phyloP scores from a whole-genome alignment of 331 rosid genomes.

The Prunus yedoensis region DNA sequence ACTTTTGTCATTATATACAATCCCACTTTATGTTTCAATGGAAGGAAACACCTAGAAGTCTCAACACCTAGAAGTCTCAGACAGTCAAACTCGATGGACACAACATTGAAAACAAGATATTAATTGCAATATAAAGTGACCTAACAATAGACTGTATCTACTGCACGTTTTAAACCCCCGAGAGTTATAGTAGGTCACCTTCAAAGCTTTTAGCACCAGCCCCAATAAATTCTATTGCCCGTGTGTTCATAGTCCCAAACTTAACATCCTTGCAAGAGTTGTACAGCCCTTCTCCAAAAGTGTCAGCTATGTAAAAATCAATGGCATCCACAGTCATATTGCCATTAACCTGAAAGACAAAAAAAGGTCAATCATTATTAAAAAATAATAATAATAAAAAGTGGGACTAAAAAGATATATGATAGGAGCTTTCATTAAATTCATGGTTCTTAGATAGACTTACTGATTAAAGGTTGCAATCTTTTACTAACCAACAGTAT shows the following conservation, averaged over 20 bases:
- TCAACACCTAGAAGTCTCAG: background rate
- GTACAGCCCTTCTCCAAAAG: slow-evolving; percentile 75
- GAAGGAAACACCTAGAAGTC: background rate
- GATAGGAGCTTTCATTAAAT: background rate
- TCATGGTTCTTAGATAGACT: background rate
- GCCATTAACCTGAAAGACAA: slow-evolving; percentile 54
- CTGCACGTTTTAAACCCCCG: slow-evolving; percentile 20
- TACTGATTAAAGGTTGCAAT: background rate
- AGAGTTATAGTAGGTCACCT: slow-evolving; percentile 47
- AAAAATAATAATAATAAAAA: no score
- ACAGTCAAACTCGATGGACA: background rate
- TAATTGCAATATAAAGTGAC: slow-evolving; percentile 19
- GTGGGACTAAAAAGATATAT: background rate
- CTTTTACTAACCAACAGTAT: background rate
- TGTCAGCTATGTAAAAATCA: slow-evolving; percentile 56
- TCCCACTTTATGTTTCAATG: background rate
- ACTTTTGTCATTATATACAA: background rate
- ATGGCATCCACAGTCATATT: slow-evolving; percentile 86
- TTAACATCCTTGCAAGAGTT: slow-evolving; percentile 93
- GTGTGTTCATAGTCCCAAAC: slow-evolving; percentile 97
- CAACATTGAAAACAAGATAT: background rate
- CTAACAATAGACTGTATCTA: slow-evolving; percentile 7
- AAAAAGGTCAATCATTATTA: background rate
- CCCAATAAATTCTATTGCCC: slow-evolving; percentile 93
- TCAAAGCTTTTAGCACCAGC: slow-evolving; percentile 73